A percentile compares a stretch with the other conserved stretches of the same genome.
These are phyloP conservation scores for Candida coquimbonensis DNA, from an alignment of 805 yeast genomes.

Conservation along the genomic window DNA sequence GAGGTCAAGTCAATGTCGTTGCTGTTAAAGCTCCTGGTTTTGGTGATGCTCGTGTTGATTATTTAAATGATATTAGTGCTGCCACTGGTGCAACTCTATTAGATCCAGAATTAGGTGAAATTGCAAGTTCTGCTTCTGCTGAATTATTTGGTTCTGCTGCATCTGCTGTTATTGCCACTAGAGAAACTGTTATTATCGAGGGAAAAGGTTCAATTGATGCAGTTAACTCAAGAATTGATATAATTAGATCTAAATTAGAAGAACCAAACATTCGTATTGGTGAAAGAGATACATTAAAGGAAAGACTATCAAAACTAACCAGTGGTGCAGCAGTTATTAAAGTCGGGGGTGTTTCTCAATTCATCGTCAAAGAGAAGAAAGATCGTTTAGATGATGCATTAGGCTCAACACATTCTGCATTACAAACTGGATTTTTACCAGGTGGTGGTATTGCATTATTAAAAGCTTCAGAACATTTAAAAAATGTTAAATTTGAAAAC, in stretches of 20 bases:
- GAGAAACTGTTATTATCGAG: slow-evolving; percentile 88
- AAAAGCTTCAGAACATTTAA: slow-evolving; percentile 80
- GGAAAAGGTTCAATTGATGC: slow-evolving; percentile 85
- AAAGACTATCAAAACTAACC: slow-evolving; percentile 91
- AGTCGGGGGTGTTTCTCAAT: slow-evolving; percentile 96
- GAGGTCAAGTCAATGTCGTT: slow-evolving; percentile 97
- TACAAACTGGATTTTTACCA: slow-evolving; percentile 96
- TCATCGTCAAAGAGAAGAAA: slow-evolving; percentile 99
- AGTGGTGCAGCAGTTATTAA: slow-evolving; percentile 98
- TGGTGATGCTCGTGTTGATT: slow-evolving; percentile 97
- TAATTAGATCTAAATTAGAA: slow-evolving; percentile 75
- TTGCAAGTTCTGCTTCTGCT: slow-evolving; percentile 89
- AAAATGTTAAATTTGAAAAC: slow-evolving; percentile 65
- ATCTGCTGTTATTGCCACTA: slow-evolving; percentile 87
- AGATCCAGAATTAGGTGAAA: slow-evolving; percentile 90
- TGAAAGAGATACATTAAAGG: slow-evolving; percentile 95
- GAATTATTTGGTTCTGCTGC: slow-evolving; percentile 90
- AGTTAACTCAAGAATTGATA: slow-evolving; percentile 85
- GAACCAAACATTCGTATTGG: slow-evolving; percentile 71
- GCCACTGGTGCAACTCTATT: slow-evolving; percentile 82
- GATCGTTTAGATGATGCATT: slow-evolving; percentile 98
- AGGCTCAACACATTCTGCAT: slow-evolving; percentile 98
- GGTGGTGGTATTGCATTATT: slow-evolving; percentile 99
- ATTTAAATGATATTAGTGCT: slow-evolving; percentile 90
- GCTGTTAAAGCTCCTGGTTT: slow-evolving; percentile 99